Evolutionary conservation across 306 rosid genomes (phyloP).

Genomic region (Vigna hirtella): DNA sequence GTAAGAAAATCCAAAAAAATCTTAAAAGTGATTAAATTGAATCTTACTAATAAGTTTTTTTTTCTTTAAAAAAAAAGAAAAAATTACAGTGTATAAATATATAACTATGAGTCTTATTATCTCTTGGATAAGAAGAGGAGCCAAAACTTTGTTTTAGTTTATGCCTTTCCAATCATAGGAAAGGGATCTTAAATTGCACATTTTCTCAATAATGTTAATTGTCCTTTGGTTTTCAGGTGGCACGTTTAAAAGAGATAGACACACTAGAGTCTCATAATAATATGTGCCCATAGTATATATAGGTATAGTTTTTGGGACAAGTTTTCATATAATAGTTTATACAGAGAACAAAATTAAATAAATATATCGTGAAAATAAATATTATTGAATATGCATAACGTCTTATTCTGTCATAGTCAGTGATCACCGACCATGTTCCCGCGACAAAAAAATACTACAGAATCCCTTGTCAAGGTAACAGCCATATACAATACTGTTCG

Average conservation of each 20-base stretch:
- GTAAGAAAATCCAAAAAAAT: not conserved
- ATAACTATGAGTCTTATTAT: not conserved
- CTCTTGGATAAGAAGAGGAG: slow-evolving; percentile 28
- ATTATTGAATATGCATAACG: not conserved
- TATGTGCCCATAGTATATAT: not conserved
- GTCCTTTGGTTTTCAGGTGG: not conserved
- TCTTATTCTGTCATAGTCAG: not conserved
- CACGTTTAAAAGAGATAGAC: not conserved
- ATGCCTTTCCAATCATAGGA: slow-evolving; percentile 19
- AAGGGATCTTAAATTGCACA: slow-evolving; percentile 5
- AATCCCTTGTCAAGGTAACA: not conserved
- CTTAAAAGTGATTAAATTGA: not conserved
- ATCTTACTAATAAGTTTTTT: too few species aligned
- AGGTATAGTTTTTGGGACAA: not conserved
- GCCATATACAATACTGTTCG: not conserved
- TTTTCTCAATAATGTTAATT: not conserved
- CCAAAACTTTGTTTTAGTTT: not conserved
- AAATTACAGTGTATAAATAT: too few species aligned
- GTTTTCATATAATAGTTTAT: not conserved
- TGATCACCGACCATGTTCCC: slow-evolving; percentile 14
- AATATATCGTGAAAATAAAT: not conserved
- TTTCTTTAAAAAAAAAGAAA: too few species aligned
- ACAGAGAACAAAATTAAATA: not conserved
- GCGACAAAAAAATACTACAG: slow-evolving; percentile 10
- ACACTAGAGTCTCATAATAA: not conserved